Percentiles rank a stretch among this genome's conserved stretches.
These are phyloP conservation scores for Boletus mariae DNA, from an alignment of 1,284 basidiomycete species.

Conservation along the genomic window DNA sequence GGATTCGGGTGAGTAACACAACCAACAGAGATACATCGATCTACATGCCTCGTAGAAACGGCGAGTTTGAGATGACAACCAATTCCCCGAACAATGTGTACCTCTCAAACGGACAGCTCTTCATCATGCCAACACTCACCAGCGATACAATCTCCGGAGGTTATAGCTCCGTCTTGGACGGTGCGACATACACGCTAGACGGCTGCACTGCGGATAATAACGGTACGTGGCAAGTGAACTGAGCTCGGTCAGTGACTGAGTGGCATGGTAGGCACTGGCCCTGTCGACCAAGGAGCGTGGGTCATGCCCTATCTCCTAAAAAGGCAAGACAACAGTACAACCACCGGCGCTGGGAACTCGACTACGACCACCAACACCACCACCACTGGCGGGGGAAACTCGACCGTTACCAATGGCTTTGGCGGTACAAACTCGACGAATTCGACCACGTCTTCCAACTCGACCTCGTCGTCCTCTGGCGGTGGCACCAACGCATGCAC, in stretches of 20 bases:
- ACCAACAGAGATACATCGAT: conserved; percentile 1
- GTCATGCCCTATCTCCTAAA: conserved; percentile 8
- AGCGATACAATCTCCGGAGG: conserved; percentile 55
- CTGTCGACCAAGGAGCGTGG: conserved; percentile 19
- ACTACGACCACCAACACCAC: neutral
- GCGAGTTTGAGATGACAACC: conserved; percentile 81
- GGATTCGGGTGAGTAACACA: conserved; percentile 59
- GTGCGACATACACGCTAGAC: conserved; percentile 62
- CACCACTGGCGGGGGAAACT: conserved; percentile 19
- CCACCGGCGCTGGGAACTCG: neutral
- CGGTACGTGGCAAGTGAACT: conserved; percentile 23
- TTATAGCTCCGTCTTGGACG: conserved; percentile 52
- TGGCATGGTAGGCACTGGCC: conserved; percentile 2
- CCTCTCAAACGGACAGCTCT: conserved; percentile 64
- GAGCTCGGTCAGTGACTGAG: neutral
- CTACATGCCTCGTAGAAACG: conserved; percentile 45
- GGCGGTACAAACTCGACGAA: conserved; percentile 18
- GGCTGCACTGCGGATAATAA: conserved; percentile 51
- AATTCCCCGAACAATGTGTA: conserved; percentile 62
- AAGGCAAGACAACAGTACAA: conserved; percentile 20
- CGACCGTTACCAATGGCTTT: conserved; percentile 24
- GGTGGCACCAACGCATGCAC: conserved; percentile 33
- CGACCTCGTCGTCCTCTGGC: conserved; percentile 21
- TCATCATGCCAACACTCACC: conserved; percentile 80
- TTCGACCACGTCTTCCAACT: conserved; percentile 27